Conservation (phyloP, 176 grass and related monocot species). For the Zoysia japonica region DNA sequence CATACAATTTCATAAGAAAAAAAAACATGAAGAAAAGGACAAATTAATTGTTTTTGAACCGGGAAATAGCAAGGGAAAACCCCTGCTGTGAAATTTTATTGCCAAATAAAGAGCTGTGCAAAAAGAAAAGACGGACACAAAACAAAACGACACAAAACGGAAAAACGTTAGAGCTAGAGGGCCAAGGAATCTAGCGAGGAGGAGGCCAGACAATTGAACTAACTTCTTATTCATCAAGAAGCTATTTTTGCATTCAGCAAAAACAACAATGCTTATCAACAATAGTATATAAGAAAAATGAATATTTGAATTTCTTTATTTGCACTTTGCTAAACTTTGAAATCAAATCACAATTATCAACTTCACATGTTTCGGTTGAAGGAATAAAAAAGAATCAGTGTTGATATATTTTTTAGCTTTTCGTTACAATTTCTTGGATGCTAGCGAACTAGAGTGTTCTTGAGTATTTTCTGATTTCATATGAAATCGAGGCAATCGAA, state of each 20-base stretch:
- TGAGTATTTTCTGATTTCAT: constrained; percentile 93
- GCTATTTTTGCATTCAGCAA: not conserved
- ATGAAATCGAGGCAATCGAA: constrained; percentile 87
- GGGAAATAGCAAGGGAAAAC: no score
- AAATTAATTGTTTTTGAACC: no score
- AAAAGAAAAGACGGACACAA: no score
- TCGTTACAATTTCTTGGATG: not conserved
- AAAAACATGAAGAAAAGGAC: no score
- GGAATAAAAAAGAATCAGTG: not conserved
- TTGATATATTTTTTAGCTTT: not conserved
- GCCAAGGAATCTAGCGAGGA: no score
- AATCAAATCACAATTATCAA: not conserved
- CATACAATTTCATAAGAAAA: not conserved
- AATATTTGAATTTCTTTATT: constrained; percentile 13
- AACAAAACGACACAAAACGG: no score
- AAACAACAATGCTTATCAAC: not conserved
- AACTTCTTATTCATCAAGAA: constrained; percentile 8
- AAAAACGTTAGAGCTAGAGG: no score
- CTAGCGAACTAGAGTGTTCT: constrained; percentile 58
- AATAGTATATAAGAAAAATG: not conserved
- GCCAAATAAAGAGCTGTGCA: no score
- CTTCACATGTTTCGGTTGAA: not conserved
- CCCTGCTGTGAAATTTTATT: no score
- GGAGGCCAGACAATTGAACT: not conserved
- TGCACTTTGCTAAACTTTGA: not conserved